Percentiles rank a stretch among this genome's conserved stretches.
Evolutionary conservation across 257 asterid genomes (phyloP).

Genomic region (Solanum bulbocastanum): DNA sequence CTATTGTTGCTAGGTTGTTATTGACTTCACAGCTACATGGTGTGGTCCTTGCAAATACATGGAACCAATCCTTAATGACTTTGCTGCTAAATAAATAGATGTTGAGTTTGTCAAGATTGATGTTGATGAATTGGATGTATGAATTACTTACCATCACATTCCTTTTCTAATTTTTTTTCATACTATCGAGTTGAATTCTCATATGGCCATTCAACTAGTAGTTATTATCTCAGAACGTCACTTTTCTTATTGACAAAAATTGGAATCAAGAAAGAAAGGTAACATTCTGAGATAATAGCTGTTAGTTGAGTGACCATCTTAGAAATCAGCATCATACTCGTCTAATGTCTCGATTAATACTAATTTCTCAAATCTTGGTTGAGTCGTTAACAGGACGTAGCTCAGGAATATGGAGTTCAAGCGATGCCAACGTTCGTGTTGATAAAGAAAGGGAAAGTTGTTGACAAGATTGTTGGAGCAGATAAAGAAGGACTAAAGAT

Average conservation of each 20-base stretch:
- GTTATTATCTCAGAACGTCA: neutral
- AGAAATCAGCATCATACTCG: neutral
- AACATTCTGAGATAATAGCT: no score
- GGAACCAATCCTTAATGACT: slow-evolving; percentile 14
- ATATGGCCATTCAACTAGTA: no score
- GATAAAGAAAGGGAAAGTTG: slow-evolving; percentile 45
- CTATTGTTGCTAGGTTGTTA: slow-evolving; percentile 8
- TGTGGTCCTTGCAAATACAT: slow-evolving; percentile 32
- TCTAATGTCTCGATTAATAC: neutral
- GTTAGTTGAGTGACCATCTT: neutral
- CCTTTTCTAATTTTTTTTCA: neutral
- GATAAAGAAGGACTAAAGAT: slow-evolving; percentile 40
- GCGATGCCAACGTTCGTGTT: slow-evolving; percentile 60
- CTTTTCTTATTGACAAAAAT: no score
- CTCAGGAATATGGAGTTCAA: slow-evolving; percentile 44
- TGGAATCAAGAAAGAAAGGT: no score
- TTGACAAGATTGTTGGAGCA: slow-evolving; percentile 50
- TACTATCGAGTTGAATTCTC: neutral
- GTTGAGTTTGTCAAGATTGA: slow-evolving; percentile 33
- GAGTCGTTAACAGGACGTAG: slow-evolving; percentile 38
- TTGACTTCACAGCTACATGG: slow-evolving; percentile 31
- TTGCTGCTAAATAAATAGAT: slow-evolving; percentile 14
- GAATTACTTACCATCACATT: neutral
- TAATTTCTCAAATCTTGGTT: neutral
- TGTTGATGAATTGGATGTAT: slow-evolving; percentile 19